Conservation (phyloP, 2,329 filamentous ascomycete genomes). For the Tympanopsis confertula region DNA sequence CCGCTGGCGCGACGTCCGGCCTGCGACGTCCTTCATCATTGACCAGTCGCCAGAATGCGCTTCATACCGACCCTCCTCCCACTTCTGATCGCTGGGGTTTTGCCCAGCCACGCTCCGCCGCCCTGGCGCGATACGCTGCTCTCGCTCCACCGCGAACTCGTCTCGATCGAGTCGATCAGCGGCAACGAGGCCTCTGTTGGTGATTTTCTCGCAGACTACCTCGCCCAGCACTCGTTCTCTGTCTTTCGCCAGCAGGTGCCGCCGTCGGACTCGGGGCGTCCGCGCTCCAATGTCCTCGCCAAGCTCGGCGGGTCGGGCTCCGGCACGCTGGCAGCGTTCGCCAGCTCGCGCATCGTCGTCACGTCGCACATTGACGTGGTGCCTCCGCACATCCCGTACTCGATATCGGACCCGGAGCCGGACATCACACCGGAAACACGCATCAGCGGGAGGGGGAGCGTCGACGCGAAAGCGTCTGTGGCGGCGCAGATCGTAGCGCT, state of each 20-base stretch:
- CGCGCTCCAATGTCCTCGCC: conserved; percentile 68
- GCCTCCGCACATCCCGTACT: conserved; percentile 62
- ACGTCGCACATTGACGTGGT: conserved; percentile 76
- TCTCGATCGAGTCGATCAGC: not conserved
- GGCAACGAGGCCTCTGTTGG: not conserved
- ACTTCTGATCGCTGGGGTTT: no score
- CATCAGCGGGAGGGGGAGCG: conserved; percentile 63
- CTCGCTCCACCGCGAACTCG: not conserved
- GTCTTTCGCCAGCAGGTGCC: not conserved
- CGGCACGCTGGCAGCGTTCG: conserved; percentile 27
- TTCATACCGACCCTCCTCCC: no score
- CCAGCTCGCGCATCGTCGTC: conserved; percentile 49
- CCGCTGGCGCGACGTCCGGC: no score
- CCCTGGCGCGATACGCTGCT: not conserved
- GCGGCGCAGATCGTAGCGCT: conserved; percentile 66
- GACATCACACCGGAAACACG: conserved; percentile 28
- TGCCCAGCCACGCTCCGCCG: no score
- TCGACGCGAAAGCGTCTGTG: conserved; percentile 60
- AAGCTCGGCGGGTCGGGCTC: no score
- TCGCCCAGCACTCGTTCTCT: not conserved
- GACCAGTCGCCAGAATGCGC: no score
- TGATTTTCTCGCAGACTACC: not conserved
- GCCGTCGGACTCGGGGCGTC: conserved; percentile 3
- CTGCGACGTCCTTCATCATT: no score
- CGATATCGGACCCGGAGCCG: conserved; percentile 36